These are phyloP conservation scores for Durio zibethinus DNA, from an alignment of 345 rosid genomes.

Conservation along the genomic window DNA sequence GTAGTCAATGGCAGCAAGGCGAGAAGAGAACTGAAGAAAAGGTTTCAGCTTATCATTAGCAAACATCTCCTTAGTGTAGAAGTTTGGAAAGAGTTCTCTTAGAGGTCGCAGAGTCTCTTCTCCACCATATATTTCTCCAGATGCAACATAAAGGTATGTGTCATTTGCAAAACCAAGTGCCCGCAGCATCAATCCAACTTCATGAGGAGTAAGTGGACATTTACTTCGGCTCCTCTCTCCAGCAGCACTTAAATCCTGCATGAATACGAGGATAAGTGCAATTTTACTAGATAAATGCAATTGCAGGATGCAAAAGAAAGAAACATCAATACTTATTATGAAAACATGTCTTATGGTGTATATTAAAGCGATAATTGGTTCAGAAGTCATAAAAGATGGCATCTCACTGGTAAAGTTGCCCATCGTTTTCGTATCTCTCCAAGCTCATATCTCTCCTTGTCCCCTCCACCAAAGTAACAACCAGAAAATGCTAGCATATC, in stretches of 20 bases:
- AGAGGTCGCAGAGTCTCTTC: constrained; percentile 80
- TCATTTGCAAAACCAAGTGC: constrained; percentile 87
- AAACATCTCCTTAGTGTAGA: constrained; percentile 90
- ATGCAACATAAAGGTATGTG: constrained; percentile 83
- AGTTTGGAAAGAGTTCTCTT: constrained; percentile 84
- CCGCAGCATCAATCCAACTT: constrained; percentile 90
- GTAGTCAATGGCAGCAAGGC: constrained; percentile 89
- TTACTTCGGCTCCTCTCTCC: constrained; percentile 88
- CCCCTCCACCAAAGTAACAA: constrained; percentile 97
- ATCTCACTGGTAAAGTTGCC: constrained; percentile 89
- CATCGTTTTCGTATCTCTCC: constrained; percentile 91
- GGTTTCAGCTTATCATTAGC: constrained; percentile 69
- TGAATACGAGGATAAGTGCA: neutral
- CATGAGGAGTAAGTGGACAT: constrained; percentile 93
- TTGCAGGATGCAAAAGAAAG: neutral
- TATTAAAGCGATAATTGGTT: neutral
- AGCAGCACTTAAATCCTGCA: constrained; percentile 75
- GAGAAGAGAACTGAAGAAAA: constrained; percentile 73
- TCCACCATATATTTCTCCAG: constrained; percentile 97
- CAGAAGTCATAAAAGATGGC: constrained; percentile 2
- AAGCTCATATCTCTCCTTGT: constrained; percentile 80
- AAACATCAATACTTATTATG: neutral
- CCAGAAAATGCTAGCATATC: constrained; percentile 99
- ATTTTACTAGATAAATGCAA: neutral
- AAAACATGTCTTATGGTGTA: neutral